These are phyloP conservation scores for Zymoseptoria ardabiliae DNA, from an alignment of 2,329 filamentous ascomycete genomes.

Conservation along the genomic window DNA sequence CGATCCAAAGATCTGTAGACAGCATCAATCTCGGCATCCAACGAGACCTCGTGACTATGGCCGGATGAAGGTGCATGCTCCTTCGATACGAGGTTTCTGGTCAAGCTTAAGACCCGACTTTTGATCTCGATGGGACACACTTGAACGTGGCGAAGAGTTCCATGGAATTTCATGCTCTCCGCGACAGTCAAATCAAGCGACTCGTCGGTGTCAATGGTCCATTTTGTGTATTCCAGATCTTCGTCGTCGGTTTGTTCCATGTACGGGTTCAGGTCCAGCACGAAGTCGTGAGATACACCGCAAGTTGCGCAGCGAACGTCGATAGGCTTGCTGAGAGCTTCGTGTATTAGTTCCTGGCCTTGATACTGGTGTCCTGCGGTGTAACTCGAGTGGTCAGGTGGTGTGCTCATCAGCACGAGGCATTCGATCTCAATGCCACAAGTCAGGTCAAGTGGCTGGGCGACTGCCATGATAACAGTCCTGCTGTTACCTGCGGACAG, in stretches of 20 bases:
- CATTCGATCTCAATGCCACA: constrained; percentile 13
- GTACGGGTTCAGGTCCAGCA: not conserved
- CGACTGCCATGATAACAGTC: not conserved
- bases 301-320: not conserved
- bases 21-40: constrained; percentile 11
- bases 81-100: not conserved
- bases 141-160: not conserved
- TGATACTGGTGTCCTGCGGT: not conserved
- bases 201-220: constrained; percentile 1
- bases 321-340: constrained; percentile 2
- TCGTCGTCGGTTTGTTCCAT: not conserved
- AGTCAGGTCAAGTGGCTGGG: constrained; percentile 1
- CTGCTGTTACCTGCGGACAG: not conserved
- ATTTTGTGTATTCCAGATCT: not conserved
- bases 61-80: not conserved
- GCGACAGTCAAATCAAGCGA: not conserved
- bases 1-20: constrained; percentile 10
- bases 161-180: not conserved
- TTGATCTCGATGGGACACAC: constrained; percentile 7
- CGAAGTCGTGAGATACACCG: not conserved
- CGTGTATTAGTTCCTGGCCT: constrained; percentile 1
- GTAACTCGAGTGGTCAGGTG: not conserved
- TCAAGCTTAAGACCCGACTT: constrained; percentile 7
- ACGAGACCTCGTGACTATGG: constrained; percentile 7
- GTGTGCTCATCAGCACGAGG: constrained; percentile 3